Evolutionary conservation across 768 basidiomycete species (phyloP), one percentile per base, ranked within the genome.

Genomic region (Boletus rubescentipes): DNA sequence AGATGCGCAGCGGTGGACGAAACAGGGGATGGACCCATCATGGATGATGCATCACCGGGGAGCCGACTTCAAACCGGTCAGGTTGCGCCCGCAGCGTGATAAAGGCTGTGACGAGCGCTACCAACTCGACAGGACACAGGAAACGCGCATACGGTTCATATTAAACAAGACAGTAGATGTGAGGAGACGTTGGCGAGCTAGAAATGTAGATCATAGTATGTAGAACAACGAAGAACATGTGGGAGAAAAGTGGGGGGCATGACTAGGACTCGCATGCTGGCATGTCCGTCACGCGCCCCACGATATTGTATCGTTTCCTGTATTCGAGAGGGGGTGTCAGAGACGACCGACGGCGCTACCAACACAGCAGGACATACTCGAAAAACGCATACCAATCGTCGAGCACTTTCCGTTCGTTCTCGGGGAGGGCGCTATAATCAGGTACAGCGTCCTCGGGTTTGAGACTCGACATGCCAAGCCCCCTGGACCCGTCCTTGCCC

Each of bases 371-470:
- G 23, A 34, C 91, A 71, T 76, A 95, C 86, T 75, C 67, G 73
- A 95, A 97, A 76, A 96, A 98, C 15, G 76, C 63, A 67, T 89
- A 78, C 95, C 95, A 98, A 58, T 96, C 92, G 53, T 94, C 79
- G 54, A 98, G 77, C 0, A 89, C 87, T 70, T 90, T 89, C 69
- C 66, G 71, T 62, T 95, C 90, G 56, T 81, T 80, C 56, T 84
- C 85, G 39, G 81, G 77, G 48, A 99, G 77, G 0, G 62, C 70
- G 61, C 87, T 91, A 67, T 91, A 97, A 66, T 99, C 94, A 12
- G 93, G 73, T 2, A 93, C 78, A 10, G 95, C 96, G 65, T 98
- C 86, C 70, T 93, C 88, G 5, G 77, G 72, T 49, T 91, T 90
- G 61, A 97, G 73, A 62, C 91, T 94, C 47, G 91, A 93, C 84